Base-by-base conservation (phyloP, 305 asterid species). In the Fraxinus sp. region DNA sequence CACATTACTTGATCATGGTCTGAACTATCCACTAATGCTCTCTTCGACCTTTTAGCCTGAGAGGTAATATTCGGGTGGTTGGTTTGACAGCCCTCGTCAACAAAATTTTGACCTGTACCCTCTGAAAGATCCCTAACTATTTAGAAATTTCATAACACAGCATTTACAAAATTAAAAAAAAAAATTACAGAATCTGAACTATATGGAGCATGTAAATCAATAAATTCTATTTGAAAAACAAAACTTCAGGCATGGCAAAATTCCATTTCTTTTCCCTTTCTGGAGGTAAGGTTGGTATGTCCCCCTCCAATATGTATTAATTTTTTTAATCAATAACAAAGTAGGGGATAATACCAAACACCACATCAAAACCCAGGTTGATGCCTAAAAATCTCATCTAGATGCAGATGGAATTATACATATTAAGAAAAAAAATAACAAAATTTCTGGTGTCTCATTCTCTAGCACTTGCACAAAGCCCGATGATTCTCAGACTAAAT, bases 101-200 rank as follows among this genome's bases (percentile, higher is more conserved):
- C 79, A 89, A 93, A 94, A 82, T 94, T 94, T 85, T 94, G 97
- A 32, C 93, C 98, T 4, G 88, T 86, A 64, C 93, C 97, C 94
- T 92, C 98, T 91, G 93, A 88, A 83, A 77, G 80, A 79, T 81
- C 46, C 26, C 7, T 26, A 20, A 70, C 9, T 32, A 77, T 35
- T 74, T 68, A 86, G 77, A 6, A 16, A 80, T 22, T 59, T 84
- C 68, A 70, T 57, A 43, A 72, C 64, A 80, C 2, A 73, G 70
- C 28, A 77, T 52, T 73, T 13, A 26, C 52, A 77, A 64, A 14
- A 13, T 49, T 24, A 24, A 28, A 28, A 28, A 32, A 52, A 52
- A 76, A 32, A 14, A 36, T 66, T 59, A 75, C 37, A 59, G 70
- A 52, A 41, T 79, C 75, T 46, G 46, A 78, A 22, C 36, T 73